Evolutionary conservation across 768 basidiomycete species (phyloP).

Genomic region (Hebeloma cylindrosporum): DNA sequence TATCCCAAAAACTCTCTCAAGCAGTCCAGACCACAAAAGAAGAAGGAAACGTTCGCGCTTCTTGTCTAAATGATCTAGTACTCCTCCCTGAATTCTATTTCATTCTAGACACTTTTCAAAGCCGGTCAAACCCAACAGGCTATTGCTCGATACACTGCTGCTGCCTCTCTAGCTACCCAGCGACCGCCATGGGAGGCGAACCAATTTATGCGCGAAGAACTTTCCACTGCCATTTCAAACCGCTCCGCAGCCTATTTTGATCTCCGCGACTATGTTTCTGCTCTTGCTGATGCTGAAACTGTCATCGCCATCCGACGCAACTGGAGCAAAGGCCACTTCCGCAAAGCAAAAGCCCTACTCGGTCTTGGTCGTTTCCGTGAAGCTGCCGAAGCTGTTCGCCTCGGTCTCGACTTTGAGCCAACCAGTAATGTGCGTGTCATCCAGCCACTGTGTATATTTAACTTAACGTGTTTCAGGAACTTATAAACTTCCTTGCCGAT

Average conservation of each 20-base stretch:
- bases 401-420: slow-evolving; percentile 85
- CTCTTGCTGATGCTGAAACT: slow-evolving; percentile 87
- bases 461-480: slow-evolving; percentile 31
- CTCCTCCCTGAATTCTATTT: slow-evolving; percentile 23
- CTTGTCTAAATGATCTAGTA: slow-evolving; percentile 8
- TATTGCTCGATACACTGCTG: slow-evolving; percentile 75
- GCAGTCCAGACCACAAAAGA: slow-evolving; percentile 82
- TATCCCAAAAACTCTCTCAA: slow-evolving; percentile 73
- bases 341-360: slow-evolving; percentile 86
- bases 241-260: slow-evolving; percentile 86
- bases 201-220: slow-evolving; percentile 82
- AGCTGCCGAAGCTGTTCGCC: slow-evolving; percentile 76
- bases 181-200: slow-evolving; percentile 91
- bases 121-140: slow-evolving; percentile 65
- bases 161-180: slow-evolving; percentile 72
- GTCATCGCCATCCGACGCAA: slow-evolving; percentile 81
- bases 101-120: slow-evolving; percentile 73
- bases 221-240: slow-evolving; percentile 88
- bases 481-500: slow-evolving; percentile 33
- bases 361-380: slow-evolving; percentile 69
- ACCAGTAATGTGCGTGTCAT: slow-evolving; percentile 39
- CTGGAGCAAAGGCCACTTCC: slow-evolving; percentile 96
- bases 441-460: neutral
- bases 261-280: slow-evolving; percentile 69
- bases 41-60: slow-evolving; percentile 82